Percentiles rank a stretch among this genome's conserved stretches.
These are phyloP conservation scores for Zygoascus meyerae DNA, from an alignment of 1,139 yeast species.

Conservation along the genomic window DNA sequence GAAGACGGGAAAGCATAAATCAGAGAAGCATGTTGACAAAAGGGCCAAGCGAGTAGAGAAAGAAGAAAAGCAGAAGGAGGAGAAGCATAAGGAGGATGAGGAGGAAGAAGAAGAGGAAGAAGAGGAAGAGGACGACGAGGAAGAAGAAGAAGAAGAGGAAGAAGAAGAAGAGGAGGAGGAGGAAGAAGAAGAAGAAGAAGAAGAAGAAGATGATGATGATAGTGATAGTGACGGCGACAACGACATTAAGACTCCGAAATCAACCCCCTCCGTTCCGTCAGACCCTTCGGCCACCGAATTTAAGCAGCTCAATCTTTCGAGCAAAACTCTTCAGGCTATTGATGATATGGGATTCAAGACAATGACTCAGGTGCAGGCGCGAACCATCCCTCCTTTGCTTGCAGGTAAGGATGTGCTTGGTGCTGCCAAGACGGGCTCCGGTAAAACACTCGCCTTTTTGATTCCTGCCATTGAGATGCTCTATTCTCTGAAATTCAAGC, in stretches of 20 bases:
- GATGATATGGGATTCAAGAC: constrained; percentile 78
- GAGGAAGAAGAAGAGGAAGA: constrained; percentile 15
- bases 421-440: constrained; percentile 98
- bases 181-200: constrained; percentile 19
- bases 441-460: constrained; percentile 91
- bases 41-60: constrained; percentile 13
- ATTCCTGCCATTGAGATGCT: constrained; percentile 92
- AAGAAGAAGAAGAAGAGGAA: constrained; percentile 12
- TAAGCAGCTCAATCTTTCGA: constrained; percentile 63
- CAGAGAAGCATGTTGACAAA: not conserved
- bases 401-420: constrained; percentile 96
- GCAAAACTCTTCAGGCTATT: constrained; percentile 74
- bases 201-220: constrained; percentile 21
- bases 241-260: constrained; percentile 18
- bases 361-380: constrained; percentile 91
- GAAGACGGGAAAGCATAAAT: constrained; percentile 14
- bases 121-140: constrained; percentile 15
- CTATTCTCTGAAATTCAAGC: constrained; percentile 82
- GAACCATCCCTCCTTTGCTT: constrained; percentile 88
- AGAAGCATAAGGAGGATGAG: constrained; percentile 17
- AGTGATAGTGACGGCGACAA: constrained; percentile 25
- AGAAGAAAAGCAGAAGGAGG: constrained; percentile 22
- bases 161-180: constrained; percentile 16
- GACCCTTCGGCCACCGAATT: constrained; percentile 32
- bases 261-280: constrained; percentile 18